Evolutionary conservation across 2,329 filamentous ascomycete genomes (phyloP).

Genomic region (Cladosporium sphaerospermum): DNA sequence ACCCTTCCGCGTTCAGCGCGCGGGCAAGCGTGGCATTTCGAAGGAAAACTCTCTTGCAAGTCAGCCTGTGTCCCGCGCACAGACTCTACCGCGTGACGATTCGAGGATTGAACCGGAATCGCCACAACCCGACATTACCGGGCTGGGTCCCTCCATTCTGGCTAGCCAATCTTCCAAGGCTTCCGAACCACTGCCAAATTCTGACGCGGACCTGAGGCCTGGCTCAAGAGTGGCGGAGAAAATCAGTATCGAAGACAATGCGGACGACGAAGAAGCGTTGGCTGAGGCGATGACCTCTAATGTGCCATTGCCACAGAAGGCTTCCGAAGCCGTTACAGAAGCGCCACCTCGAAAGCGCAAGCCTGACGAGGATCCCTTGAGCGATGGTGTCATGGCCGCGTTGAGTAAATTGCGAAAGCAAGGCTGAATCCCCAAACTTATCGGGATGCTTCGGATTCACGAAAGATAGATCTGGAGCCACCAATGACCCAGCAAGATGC

Average conservation of each 20-base stretch:
- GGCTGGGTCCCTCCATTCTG: conserved; percentile 1
- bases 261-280: conserved; percentile 35
- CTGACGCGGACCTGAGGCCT: conserved; percentile 34
- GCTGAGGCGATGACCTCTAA: neutral
- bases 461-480: too few relatives aligned
- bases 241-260: conserved; percentile 24
- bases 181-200: conserved; percentile 5
- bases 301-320: conserved; percentile 4
- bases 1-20: conserved; percentile 71
- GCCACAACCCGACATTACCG: conserved; percentile 4
- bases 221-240: conserved; percentile 31
- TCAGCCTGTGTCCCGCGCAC: conserved; percentile 19
- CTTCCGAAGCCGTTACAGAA: conserved; percentile 34
- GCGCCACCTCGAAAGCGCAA: conserved; percentile 30
- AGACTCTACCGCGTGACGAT: conserved; percentile 23
- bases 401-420: conserved; percentile 47
- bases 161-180: neutral
- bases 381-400: conserved; percentile 54
- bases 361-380: conserved; percentile 40
- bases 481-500: too few relatives aligned
- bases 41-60: conserved; percentile 29
- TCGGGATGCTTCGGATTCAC: too few relatives aligned
- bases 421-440: neutral
- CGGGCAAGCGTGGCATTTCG: conserved; percentile 50
- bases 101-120: conserved; percentile 20